Conservation (phyloP, 768 basidiomycete genomes). For the Coprinopsis sp. region DNA sequence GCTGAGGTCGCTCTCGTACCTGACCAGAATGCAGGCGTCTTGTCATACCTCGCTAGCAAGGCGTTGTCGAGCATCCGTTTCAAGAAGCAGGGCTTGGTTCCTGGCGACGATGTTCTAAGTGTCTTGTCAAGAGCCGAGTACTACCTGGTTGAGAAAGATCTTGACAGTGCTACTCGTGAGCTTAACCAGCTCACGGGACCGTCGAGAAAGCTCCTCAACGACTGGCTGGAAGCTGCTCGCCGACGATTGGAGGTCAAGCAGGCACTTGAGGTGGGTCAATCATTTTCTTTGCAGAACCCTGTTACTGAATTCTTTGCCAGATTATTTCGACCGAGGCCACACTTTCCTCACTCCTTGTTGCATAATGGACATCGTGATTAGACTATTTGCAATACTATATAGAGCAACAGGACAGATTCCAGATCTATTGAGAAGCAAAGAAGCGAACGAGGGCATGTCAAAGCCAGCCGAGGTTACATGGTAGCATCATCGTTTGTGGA, state of each 20-base stretch:
- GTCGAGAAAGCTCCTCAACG: slow-evolving; percentile 64
- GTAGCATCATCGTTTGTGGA: not conserved
- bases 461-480: not conserved
- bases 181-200: slow-evolving; percentile 86
- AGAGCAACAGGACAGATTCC: slow-evolving; percentile 1
- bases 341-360: slow-evolving; percentile 71
- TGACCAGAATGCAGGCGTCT: slow-evolving; percentile 80
- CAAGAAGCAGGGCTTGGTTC: slow-evolving; percentile 70
- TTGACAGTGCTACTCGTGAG: slow-evolving; percentile 86
- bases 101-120: slow-evolving; percentile 81
- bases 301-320: slow-evolving; percentile 33
- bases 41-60: slow-evolving; percentile 82
- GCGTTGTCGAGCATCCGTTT: slow-evolving; percentile 74
- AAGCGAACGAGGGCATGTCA: too few species aligned
- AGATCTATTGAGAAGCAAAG: not conserved
- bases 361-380: slow-evolving; percentile 37
- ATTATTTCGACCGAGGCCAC: slow-evolving; percentile 83
- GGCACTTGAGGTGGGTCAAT: slow-evolving; percentile 67
- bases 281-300: slow-evolving; percentile 1
- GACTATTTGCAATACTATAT: slow-evolving; percentile 17
- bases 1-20: slow-evolving; percentile 90
- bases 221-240: slow-evolving; percentile 91
- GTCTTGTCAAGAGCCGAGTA: slow-evolving; percentile 87
- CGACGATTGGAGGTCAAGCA: slow-evolving; percentile 87
- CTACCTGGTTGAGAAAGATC: slow-evolving; percentile 86